Base-by-base conservation (phyloP, 164 flowering plant species). In the Vitis cinerea region DNA sequence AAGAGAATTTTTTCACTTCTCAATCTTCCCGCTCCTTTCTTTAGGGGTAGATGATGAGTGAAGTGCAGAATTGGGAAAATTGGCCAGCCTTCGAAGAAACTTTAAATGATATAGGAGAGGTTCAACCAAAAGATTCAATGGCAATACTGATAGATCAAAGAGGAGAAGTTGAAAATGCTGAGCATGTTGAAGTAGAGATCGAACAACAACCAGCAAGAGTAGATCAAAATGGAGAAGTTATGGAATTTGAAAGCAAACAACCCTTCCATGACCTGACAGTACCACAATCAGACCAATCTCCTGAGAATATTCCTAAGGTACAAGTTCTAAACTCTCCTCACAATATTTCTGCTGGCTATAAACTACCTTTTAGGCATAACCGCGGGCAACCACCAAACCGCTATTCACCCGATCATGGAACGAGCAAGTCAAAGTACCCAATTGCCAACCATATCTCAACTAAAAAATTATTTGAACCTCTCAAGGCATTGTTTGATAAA, bases 311-410 rank as follows among this genome's bases (percentile, higher is more conserved):
- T 55, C 59, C 16, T 55, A 3, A 55, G 16, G 17, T 55, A 55
- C n/a, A 19, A n/a, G 6, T 19, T 55, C 59, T 19, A 14, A 55
- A n/a, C 17, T 14, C 59, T 55, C n/a, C 59, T 55, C 17, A 8
- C 7, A 19, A 55, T 55, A 55, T 19, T 55, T n/a, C 19, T 55
- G 3, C 19, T n/a, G 59, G 59, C 12, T 55, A 55, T 55, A 14
- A n/a, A 55, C 17, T 55, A 55, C 59, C 59, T 55, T 55, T 55
- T 27, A 55, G 16, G 59, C 59, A 55, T 55, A 55, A 55, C 9
- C 0, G 59, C 12, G 17, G 27, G 9, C n/a, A 55, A 55, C 16
- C 23, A 23, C 23, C 23, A 23, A 23, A 23, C 27, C 27, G 17
- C 1, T 55, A 55, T n/a, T 55, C 59, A 11, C 59, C 0, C 6